Evolutionary conservation across 2,329 filamentous ascomycete genomes (phyloP).

Genomic region (Waltergamsia citrina): DNA sequence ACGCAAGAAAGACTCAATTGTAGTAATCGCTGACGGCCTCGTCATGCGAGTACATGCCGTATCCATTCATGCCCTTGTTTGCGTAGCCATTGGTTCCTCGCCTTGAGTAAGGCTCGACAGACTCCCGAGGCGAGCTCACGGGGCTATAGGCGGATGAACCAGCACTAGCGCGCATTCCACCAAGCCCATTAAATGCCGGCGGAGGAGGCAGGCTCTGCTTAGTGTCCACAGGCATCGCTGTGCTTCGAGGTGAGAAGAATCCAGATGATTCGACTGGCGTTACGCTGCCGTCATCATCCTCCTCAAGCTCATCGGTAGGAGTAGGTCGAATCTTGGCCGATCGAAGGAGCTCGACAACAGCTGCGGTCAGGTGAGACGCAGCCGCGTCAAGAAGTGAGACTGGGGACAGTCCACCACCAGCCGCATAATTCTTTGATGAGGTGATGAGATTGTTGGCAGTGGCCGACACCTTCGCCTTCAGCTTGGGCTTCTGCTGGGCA

Average conservation of each 20-base stretch:
- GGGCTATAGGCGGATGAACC: constrained; percentile 70
- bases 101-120: constrained; percentile 31
- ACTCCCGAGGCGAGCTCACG: constrained; percentile 57
- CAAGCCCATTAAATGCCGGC: constrained; percentile 48
- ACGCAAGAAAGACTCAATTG: no score
- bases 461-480: constrained; percentile 77
- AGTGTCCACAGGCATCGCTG: constrained; percentile 11
- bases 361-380: constrained; percentile 77
- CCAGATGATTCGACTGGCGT: constrained; percentile 58
- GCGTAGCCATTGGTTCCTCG: constrained; percentile 23
- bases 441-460: constrained; percentile 96
- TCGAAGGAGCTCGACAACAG: constrained; percentile 78
- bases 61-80: constrained; percentile 28
- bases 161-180: constrained; percentile 47
- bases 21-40: constrained; percentile 11
- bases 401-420: constrained; percentile 74
- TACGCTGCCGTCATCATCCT: constrained; percentile 60
- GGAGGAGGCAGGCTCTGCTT: constrained; percentile 30
- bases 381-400: constrained; percentile 92
- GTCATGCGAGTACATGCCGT: constrained; percentile 21
- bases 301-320: constrained; percentile 64
- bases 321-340: constrained; percentile 76
- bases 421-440: constrained; percentile 83
- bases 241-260: constrained; percentile 55
- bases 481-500: constrained; percentile 52